Base-by-base conservation (phyloP, 192 early-diverging fungal species). In the Umbelopsis vinacea region DNA sequence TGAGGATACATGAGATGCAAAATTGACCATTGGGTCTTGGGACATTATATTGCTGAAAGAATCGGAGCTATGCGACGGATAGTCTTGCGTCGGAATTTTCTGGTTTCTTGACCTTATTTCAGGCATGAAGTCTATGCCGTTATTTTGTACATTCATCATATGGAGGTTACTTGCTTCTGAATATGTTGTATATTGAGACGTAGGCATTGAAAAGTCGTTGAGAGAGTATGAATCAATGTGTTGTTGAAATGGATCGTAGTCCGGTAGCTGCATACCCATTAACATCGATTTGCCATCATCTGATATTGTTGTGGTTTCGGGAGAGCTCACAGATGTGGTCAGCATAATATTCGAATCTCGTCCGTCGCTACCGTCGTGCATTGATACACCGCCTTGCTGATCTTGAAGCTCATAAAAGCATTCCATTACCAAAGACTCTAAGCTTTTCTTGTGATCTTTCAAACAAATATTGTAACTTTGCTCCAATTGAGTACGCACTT, bases 351-450 rank as follows among this genome's bases (percentile, higher is more conserved):
- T 46, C 15, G 40, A 43, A 71, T 63, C 66, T 33, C 68, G 77
- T 54, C 52, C 46, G 15, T 11, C 6, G 46, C 35, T 47, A 23
- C 53, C 22, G 29, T 52, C n/a, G 10, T 23, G 35, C 67, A 45
- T 69, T 23, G 23, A 15, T 19, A 55, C 24, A 71, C 57, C 76
- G 57, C 14, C 73, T 72, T 33, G 54, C 54, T 57, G 54, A 33
- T 76, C 74, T 3, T 70, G 70, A 48, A 82, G 68, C 24, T 76
- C 71, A 14, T 74, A 45, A 68, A 76, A 79, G 52, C 75, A 79
- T 60, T 76, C 76, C 72, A 82, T 76, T 12, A 82, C 77, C 19
- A 82, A 45, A 10, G 73, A 74, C 53, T 82, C 81, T 33, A 82
- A 73, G 29, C 70, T 55, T 2, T 70, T 67, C 67, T 82, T 79